Base-by-base conservation (phyloP, 2,329 filamentous ascomycete genomes). In the Lithohypha guttulata region DNA sequence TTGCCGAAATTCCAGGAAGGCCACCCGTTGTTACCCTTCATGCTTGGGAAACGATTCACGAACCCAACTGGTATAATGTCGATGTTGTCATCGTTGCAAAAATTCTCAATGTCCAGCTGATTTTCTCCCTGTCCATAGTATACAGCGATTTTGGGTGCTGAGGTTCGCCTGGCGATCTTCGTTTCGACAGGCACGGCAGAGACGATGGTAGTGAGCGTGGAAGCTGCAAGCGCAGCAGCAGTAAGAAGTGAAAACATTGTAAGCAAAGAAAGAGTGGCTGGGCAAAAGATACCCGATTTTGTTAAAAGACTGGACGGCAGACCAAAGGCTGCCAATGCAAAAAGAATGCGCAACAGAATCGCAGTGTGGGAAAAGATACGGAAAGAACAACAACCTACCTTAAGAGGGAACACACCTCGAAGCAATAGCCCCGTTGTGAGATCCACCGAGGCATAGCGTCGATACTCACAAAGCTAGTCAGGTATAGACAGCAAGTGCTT, bases 51-150 rank as follows among this genome's bases (percentile, higher is more conserved):
- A 26, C 58, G 47, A 46, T 71, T 71, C 41, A 77, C 59, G 48
- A 76, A 77, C 3, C 59, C 70, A 42, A 76, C 55, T 43, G 68
- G 69, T 52, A 77, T 69, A 34, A 76, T 68, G 45, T 76, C 72
- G 42, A 72, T 54, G 21, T 59, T 62, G 0, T 62, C 56, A 38
- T 73, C 66, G 25, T 62, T 51, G 55, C 73, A 77, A 47, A 70
- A 69, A 34, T 69, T 58, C 23, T 60, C 55, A 15, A 76, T 59
- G 13, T 65, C 59, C 15, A 58, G 54, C 47, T 76, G 71, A 39
- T 59, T 40, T 10, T 53, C 42, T 43, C 71, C 71, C 62, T 75
- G 70, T 33, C 73, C 72, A 64, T 68, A 43, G 28, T 40, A 40
- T 18, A 29, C 37, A 34, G 22, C 37, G 15, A 40, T 30, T 23